Conservation (phyloP, 768 basidiomycete genomes). For the Clitopilus passeckerianus region DNA sequence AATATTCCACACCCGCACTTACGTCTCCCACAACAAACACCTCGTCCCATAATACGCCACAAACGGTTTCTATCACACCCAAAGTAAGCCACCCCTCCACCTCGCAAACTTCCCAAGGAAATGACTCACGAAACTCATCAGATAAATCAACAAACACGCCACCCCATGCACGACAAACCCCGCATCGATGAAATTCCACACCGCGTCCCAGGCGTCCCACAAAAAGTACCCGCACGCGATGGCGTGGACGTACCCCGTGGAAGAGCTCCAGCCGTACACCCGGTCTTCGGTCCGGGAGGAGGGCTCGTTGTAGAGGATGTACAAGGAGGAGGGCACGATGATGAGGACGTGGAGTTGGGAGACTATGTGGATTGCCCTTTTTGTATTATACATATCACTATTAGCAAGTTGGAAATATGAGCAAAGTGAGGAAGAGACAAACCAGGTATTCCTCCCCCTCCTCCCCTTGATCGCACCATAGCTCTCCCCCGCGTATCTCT, state of each 20-base stretch:
- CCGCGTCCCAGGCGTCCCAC: constrained; percentile 77
- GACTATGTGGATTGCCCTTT: constrained; percentile 69
- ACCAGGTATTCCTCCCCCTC: constrained; percentile 60
- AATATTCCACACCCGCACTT: constrained; percentile 16
- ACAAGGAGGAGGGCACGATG: constrained; percentile 59
- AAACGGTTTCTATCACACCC: constrained; percentile 59
- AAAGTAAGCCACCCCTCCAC: neutral
- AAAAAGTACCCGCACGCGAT: constrained; percentile 77
- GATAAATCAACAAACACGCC: constrained; percentile 61
- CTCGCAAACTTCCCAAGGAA: constrained; percentile 3
- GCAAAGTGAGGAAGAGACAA: neutral
- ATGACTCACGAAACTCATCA: constrained; percentile 60
- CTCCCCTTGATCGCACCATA: constrained; percentile 40
- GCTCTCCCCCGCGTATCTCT: constrained; percentile 38
- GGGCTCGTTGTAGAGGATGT: constrained; percentile 35
- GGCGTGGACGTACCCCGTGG: constrained; percentile 53
- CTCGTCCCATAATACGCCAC: constrained; percentile 73
- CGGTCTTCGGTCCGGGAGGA: constrained; percentile 51
- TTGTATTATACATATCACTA: constrained; percentile 9
- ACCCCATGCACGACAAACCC: constrained; percentile 81
- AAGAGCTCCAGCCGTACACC: constrained; percentile 71
- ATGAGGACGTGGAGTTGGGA: constrained; percentile 71
- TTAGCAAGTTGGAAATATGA: neutral
- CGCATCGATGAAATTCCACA: constrained; percentile 60
- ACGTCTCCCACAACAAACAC: constrained; percentile 83